Evolutionary conservation across 306 rosid genomes (phyloP).

Genomic region (Glycyrrhiza uralensis): DNA sequence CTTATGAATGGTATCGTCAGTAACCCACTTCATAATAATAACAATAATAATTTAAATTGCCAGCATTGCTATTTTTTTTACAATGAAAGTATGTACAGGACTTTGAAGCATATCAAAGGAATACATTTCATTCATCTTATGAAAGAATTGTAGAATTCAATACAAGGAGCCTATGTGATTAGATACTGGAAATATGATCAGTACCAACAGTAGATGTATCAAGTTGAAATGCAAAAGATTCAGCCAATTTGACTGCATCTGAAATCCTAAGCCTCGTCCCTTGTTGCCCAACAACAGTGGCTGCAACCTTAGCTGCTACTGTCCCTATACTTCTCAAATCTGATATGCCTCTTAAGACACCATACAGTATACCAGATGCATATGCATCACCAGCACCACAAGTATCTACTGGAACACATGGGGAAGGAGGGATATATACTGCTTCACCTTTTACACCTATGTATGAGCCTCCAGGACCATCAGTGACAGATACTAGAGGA

Average conservation of each 20-base stretch:
- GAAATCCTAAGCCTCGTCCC: constrained; percentile 83
- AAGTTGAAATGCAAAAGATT: constrained; percentile 44
- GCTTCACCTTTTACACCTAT: constrained; percentile 88
- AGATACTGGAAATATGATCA: constrained; percentile 71
- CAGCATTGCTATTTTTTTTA: background rate
- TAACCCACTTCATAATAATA: background rate
- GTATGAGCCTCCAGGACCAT: constrained; percentile 80
- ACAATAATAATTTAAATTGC: constrained; percentile 12
- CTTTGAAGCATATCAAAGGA: constrained; percentile 24
- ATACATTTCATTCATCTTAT: constrained; percentile 24
- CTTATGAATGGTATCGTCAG: background rate
- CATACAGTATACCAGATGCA: constrained; percentile 80
- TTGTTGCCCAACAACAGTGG: constrained; percentile 91
- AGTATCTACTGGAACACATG: constrained; percentile 84
- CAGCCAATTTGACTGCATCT: constrained; percentile 74
- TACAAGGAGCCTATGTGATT: constrained; percentile 17
- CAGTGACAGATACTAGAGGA: constrained; percentile 81
- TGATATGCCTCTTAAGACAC: constrained; percentile 61
- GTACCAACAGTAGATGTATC: constrained; percentile 47
- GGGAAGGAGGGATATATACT: constrained; percentile 79
- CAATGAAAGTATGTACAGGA: constrained; percentile 28
- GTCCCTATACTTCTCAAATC: constrained; percentile 78
- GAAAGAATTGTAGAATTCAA: constrained; percentile 31
- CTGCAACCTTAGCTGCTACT: constrained; percentile 77
- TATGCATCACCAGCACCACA: constrained; percentile 99